Evolutionary conservation across 345 rosid species (phyloP), one percentile per base, ranked within the genome.

Genomic region (Arabidopsis arenosa): DNA sequence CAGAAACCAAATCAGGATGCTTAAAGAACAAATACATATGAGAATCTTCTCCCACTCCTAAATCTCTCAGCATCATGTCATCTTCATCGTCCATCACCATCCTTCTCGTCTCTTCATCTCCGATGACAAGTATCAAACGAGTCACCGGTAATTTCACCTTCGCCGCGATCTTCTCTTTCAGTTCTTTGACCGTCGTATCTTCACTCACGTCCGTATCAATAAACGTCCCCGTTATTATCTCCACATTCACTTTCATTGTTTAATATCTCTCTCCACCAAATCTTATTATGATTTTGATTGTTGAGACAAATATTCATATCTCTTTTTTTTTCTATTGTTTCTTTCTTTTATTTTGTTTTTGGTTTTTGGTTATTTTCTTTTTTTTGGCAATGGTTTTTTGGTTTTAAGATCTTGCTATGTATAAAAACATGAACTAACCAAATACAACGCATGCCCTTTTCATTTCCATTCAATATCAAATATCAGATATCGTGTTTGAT

Each of bases 161-260:
- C 12, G 71, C 26, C 39, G 57, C 84, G 6, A 93, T 86, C 82
- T 82, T 87, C 75, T 74, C 80, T 63, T 89, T 91, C 2, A 91
- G 79, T 36, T 88, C 91, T 10, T 43, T 82, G 9, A 91, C 80
- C 1, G 83, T 91, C 5, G 90, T 87, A 53, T 84, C 80, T 12
- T 81, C 73, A 5, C 17, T 80, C 44, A 93, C 82, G 41, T 90
- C 61, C 36, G 85, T 36, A 52, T 72, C 77, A 81, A 89, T 84
- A 14, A 85, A 79, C 35, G 45, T 67, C 11, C 95, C 98, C 12
- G 95, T 93, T 63, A 90, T 58, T 53, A 88, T 86, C 86, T 90
- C 93, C 78, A 90, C 88, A 52, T 26, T 87, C 75, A 93, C 62
- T 75, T 57, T 90, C 98, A 93, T 93, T 53, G 56, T 61, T 70